These are phyloP conservation scores for Hymenoscyphus albidus DNA, from an alignment of 2,329 filamentous ascomycete species.

Conservation along the genomic window DNA sequence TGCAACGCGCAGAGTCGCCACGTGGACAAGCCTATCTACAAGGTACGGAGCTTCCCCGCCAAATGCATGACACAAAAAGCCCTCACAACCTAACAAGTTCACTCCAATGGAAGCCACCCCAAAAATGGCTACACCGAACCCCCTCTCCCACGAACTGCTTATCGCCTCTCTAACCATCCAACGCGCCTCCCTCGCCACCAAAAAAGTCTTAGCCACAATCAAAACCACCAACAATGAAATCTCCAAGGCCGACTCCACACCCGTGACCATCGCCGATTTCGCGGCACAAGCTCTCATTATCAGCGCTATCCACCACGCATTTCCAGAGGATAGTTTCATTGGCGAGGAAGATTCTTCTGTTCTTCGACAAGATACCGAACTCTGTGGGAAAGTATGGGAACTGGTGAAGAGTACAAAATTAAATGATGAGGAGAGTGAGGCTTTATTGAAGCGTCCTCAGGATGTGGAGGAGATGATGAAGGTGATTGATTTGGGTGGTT, in stretches of 20 bases:
- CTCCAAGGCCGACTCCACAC: slow-evolving; percentile 54
- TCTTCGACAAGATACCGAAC: slow-evolving; percentile 45
- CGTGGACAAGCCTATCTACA: background rate
- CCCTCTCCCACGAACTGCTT: background rate
- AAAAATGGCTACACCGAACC: background rate
- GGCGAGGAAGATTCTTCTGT: slow-evolving; percentile 57
- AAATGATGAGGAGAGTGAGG: slow-evolving; percentile 36
- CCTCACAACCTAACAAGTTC: background rate
- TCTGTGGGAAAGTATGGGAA: slow-evolving; percentile 53
- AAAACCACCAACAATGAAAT: slow-evolving; percentile 46
- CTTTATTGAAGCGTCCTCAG: slow-evolving; percentile 38
- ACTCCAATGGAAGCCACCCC: background rate
- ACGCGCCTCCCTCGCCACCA: slow-evolving; percentile 54
- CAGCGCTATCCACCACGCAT: slow-evolving; percentile 48
- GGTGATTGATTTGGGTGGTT: slow-evolving; percentile 57
- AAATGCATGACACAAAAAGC: background rate
- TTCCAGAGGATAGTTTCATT: slow-evolving; percentile 54
- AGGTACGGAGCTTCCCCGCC: too few relatives aligned
- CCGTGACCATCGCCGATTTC: slow-evolving; percentile 62
- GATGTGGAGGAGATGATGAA: slow-evolving; percentile 54
- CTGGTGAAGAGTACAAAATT: slow-evolving; percentile 43
- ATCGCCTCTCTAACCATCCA: slow-evolving; percentile 44
- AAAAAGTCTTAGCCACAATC: slow-evolving; percentile 42
- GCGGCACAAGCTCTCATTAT: slow-evolving; percentile 61
- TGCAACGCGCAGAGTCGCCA: too few relatives aligned